A percentile compares a stretch with the other conserved stretches of the same genome.
Conservation (phyloP, 306 rosid genomes). For the Pyrus pyrifolia region DNA sequence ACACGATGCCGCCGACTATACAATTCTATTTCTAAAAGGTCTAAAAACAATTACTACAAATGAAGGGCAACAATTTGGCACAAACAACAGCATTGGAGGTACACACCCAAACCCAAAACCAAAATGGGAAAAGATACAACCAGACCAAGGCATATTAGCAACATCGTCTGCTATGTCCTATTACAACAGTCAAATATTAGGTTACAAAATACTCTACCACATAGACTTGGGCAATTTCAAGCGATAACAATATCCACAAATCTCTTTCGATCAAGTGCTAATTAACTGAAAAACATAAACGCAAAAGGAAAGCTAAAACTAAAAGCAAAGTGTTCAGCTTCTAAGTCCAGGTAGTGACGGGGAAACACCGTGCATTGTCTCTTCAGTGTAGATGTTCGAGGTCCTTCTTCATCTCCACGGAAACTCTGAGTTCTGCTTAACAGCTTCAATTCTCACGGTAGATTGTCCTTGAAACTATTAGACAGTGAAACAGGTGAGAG, state of each 20-base stretch:
- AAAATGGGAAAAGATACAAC: slow-evolving; percentile 42
- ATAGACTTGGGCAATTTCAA: slow-evolving; percentile 60
- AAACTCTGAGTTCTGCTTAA: slow-evolving; percentile 32
- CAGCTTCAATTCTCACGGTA: slow-evolving; percentile 31
- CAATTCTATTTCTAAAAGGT: slow-evolving; percentile 19
- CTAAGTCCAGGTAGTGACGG: slow-evolving; percentile 32
- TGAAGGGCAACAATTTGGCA: slow-evolving; percentile 42
- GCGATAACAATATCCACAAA: slow-evolving; percentile 63
- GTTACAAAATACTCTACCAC: slow-evolving; percentile 48
- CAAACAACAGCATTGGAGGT: slow-evolving; percentile 36
- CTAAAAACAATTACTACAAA: slow-evolving; percentile 26
- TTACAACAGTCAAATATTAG: slow-evolving; percentile 56
- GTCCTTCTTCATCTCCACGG: slow-evolving; percentile 30
- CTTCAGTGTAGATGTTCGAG: slow-evolving; percentile 17
- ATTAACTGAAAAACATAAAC: slow-evolving; percentile 45
- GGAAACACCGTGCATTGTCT: slow-evolving; percentile 27
- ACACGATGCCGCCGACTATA: background rate
- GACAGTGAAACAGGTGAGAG: slow-evolving; percentile 14
- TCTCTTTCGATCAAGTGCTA: slow-evolving; percentile 46
- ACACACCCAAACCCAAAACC: slow-evolving; percentile 1
- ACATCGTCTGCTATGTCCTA: slow-evolving; percentile 70
- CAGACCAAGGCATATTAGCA: slow-evolving; percentile 44
- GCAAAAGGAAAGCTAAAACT: slow-evolving; percentile 43
- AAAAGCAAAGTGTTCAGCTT: slow-evolving; percentile 41
- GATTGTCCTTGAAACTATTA: slow-evolving; percentile 30